These are phyloP conservation scores for Solanum tarijense DNA, from an alignment of 257 asterid species.

Conservation along the genomic window DNA sequence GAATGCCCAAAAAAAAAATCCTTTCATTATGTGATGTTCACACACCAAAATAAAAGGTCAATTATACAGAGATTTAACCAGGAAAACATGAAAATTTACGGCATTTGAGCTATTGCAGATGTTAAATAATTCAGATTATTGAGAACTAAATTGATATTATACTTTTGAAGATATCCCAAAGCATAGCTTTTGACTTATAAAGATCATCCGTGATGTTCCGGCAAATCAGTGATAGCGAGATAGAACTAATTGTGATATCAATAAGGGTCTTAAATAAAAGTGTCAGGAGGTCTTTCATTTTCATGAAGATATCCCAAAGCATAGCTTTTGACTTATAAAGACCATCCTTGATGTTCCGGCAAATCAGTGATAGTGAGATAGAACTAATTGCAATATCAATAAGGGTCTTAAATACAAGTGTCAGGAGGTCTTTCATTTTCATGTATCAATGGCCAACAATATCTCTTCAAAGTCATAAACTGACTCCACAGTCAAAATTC, in stretches of 20 bases:
- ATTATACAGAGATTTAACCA: not conserved
- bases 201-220: not conserved
- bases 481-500: not conserved
- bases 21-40: not conserved
- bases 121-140: not conserved
- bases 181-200: not conserved
- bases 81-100: not conserved
- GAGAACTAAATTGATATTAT: not conserved
- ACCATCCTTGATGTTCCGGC: not conserved
- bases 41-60: not conserved
- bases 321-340: not conserved
- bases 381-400: not conserved
- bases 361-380: not conserved
- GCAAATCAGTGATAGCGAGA: not conserved
- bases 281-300: not conserved
- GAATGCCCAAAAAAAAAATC: not conserved
- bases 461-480: not conserved
- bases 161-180: not conserved
- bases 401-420: not conserved
- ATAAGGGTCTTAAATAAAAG: not conserved
- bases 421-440: not conserved
- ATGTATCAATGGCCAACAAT: not conserved
- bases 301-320: not conserved
- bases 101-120: not conserved
- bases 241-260: not conserved